A percentile compares a stretch with the other conserved stretches of the same genome.
Conservation (phyloP, 140 eudicot genomes). For the Ambrosia hybrid region DNA sequence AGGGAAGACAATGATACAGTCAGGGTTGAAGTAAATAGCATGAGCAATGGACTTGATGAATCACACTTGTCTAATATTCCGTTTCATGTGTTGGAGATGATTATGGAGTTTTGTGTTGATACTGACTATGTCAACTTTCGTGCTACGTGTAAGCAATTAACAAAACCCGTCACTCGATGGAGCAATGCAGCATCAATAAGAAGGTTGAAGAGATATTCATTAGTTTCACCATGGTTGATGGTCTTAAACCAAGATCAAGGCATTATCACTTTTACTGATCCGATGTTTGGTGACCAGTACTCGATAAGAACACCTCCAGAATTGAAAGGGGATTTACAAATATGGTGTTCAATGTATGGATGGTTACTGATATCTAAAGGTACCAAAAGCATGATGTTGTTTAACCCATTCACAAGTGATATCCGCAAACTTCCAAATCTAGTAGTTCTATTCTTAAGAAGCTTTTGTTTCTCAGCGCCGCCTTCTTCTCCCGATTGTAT, state of each 20-base stretch:
- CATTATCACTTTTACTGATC: constrained; percentile 26
- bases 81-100: constrained; percentile 21
- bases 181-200: not conserved
- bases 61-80: constrained; percentile 13
- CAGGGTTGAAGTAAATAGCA: not conserved
- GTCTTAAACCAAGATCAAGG: constrained; percentile 4
- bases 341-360: constrained; percentile 20
- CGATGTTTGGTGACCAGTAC: constrained; percentile 25
- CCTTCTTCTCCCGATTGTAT: constrained; percentile 17
- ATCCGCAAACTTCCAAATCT: constrained; percentile 14
- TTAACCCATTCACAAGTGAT: constrained; percentile 22
- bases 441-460: not conserved
- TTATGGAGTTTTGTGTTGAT: constrained; percentile 10
- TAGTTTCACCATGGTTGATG: constrained; percentile 29
- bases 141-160: constrained; percentile 21
- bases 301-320: not conserved
- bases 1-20: not conserved
- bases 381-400: not conserved
- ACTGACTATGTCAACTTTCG: constrained; percentile 10
- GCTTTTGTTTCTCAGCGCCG: constrained; percentile 13
- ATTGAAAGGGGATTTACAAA: not conserved
- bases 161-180: constrained; percentile 22
- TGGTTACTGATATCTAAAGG: constrained; percentile 15
- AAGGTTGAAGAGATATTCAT: constrained; percentile 11
- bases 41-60: not conserved